phyloP scores from a whole-genome alignment of 176 grass and related monocot species.

The Oryza glaberrima region DNA sequence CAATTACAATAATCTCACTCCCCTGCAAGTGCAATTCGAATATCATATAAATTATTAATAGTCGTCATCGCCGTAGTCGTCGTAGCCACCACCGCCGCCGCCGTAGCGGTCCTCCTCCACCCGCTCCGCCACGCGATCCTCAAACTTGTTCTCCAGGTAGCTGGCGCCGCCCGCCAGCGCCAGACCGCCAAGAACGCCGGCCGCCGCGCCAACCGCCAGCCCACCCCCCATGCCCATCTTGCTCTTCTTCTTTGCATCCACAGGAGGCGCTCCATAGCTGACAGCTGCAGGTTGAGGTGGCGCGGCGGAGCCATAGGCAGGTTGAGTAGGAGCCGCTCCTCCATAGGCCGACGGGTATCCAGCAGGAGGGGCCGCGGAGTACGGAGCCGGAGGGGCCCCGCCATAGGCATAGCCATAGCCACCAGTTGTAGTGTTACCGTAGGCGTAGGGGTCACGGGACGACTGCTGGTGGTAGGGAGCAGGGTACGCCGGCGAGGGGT shows the following conservation, averaged over 20 bases:
- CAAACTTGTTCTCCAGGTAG: slow-evolving; percentile 72
- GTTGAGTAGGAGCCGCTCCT: neutral
- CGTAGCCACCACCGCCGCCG: slow-evolving; percentile 21
- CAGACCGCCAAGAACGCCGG: slow-evolving; percentile 60
- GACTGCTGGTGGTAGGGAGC: slow-evolving; percentile 6
- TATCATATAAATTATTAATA: neutral
- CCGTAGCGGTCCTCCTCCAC: slow-evolving; percentile 49
- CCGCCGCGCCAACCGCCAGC: slow-evolving; percentile 60
- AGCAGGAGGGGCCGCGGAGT: slow-evolving; percentile 10
- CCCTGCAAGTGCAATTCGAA: no score
- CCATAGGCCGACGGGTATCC: slow-evolving; percentile 9
- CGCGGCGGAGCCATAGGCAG: slow-evolving; percentile 30
- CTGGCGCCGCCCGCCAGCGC: slow-evolving; percentile 55
- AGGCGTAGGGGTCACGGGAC: slow-evolving; percentile 33
- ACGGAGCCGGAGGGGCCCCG: neutral
- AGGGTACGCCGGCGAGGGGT: slow-evolving; percentile 30
- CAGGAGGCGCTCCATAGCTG: neutral
- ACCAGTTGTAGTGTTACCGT: neutral
- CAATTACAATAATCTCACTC: no score
- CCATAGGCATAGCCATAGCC: neutral
- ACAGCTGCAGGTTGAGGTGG: neutral
- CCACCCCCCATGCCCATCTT: slow-evolving; percentile 60
- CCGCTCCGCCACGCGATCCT: slow-evolving; percentile 52
- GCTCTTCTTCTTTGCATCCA: slow-evolving; percentile 40
- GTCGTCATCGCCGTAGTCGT: slow-evolving; percentile 42